These are phyloP conservation scores for Globisporangium camurandrum DNA, from an alignment of 352 stramenopile genomes.

Conservation along the genomic window DNA sequence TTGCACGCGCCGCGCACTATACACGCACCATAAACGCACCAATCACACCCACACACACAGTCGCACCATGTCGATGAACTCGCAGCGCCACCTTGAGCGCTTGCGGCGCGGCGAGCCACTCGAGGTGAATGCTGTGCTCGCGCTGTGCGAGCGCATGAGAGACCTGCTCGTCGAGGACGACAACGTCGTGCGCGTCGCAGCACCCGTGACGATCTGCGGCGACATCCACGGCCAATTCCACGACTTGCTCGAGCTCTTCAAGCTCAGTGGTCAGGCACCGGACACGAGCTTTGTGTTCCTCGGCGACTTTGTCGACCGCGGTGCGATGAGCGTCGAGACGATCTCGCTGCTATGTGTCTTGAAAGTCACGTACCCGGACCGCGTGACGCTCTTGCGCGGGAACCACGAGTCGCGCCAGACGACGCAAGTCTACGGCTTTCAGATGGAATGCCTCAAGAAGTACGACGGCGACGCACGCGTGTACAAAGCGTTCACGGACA, in stretches of 20 bases:
- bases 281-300: slow-evolving; percentile 91
- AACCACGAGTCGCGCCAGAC: slow-evolving; percentile 93
- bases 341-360: slow-evolving; percentile 88
- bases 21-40: too few species aligned
- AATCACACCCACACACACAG: neutral
- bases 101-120: slow-evolving; percentile 48
- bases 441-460: slow-evolving; percentile 83
- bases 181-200: slow-evolving; percentile 71
- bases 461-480: slow-evolving; percentile 67
- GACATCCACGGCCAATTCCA: slow-evolving; percentile 98
- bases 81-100: slow-evolving; percentile 41
- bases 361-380: slow-evolving; percentile 84
- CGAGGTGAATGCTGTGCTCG: slow-evolving; percentile 42
- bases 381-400: slow-evolving; percentile 90
- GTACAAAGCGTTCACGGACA: slow-evolving; percentile 74
- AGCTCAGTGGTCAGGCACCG: slow-evolving; percentile 84
- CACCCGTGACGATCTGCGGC: slow-evolving; percentile 82
- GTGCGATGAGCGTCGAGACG: slow-evolving; percentile 93
- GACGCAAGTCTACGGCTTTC: slow-evolving; percentile 77
- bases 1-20: too few species aligned
- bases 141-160: slow-evolving; percentile 61
- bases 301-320: slow-evolving; percentile 97
- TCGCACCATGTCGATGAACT: slow-evolving; percentile 19
- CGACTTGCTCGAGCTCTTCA: slow-evolving; percentile 93
- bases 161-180: slow-evolving; percentile 70